Percentiles rank a stretch among this genome's conserved stretches.
These are phyloP conservation scores for Naematelia encephala DNA, from an alignment of 768 basidiomycete genomes.

Conservation along the genomic window DNA sequence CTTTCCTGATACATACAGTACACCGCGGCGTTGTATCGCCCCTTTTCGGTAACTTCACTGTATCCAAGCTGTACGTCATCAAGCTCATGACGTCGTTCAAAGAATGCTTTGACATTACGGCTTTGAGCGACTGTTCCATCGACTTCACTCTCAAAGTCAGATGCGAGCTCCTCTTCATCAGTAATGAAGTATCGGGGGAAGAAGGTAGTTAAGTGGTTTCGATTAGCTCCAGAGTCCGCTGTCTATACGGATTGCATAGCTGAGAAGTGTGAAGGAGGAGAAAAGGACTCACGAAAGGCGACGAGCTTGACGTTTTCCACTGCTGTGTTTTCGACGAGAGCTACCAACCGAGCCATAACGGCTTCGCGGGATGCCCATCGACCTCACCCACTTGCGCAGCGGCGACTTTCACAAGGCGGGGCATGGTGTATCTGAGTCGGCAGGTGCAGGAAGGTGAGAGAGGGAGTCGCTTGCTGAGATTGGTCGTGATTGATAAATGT, in stretches of 20 bases:
- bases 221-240: too few relatives aligned
- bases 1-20: slow-evolving; percentile 35
- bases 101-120: slow-evolving; percentile 41
- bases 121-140: slow-evolving; percentile 22
- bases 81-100: slow-evolving; percentile 31
- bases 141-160: slow-evolving; percentile 32
- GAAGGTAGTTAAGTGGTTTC: slow-evolving; percentile 45
- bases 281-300: slow-evolving; percentile 24
- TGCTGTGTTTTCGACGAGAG: slow-evolving; percentile 29
- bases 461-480: too few relatives aligned
- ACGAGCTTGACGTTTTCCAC: slow-evolving; percentile 25
- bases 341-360: slow-evolving; percentile 33
- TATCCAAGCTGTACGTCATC: slow-evolving; percentile 50
- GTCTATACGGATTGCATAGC: too few relatives aligned
- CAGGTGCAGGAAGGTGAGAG: too few relatives aligned
- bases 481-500: too few relatives aligned
- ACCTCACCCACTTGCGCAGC: slow-evolving; percentile 48
- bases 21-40: slow-evolving; percentile 44
- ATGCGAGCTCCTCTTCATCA: slow-evolving; percentile 38
- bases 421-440: too few relatives aligned
- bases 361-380: slow-evolving; percentile 24
- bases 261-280: too few relatives aligned
- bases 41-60: slow-evolving; percentile 40
- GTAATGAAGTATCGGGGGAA: slow-evolving; percentile 46
- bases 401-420: slow-evolving; percentile 42